These are phyloP conservation scores for Galerina marginata DNA, from an alignment of 768 basidiomycete species.

Conservation along the genomic window DNA sequence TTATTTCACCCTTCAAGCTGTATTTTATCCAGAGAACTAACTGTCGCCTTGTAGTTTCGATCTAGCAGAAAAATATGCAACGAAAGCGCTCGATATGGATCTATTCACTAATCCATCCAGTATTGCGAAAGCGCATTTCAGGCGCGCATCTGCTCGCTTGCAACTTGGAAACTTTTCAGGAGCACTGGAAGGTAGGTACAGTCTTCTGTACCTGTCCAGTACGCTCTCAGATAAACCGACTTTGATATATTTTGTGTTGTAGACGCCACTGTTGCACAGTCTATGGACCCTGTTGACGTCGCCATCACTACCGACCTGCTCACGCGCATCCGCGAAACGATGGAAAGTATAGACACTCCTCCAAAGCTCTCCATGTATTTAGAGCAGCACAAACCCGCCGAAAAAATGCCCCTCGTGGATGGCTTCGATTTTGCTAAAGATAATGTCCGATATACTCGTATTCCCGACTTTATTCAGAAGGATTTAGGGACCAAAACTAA, in stretches of 20 bases:
- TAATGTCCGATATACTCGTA: not conserved
- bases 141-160: conserved; percentile 1
- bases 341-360: not conserved
- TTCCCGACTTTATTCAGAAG: not conserved
- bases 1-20: not conserved
- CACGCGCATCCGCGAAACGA: not conserved
- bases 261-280: not conserved
- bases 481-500: not conserved
- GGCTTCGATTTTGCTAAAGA: not conserved
- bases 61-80: conserved; percentile 5
- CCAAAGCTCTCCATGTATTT: not conserved
- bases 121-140: conserved; percentile 2
- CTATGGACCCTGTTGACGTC: not conserved
- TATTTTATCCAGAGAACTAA: not conserved
- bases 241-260: not conserved
- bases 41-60: not conserved
- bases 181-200: conserved; percentile 1
- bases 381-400: not conserved
- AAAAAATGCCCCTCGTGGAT: not conserved
- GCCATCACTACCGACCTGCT: not conserved
- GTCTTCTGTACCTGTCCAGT: not conserved
- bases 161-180: conserved; percentile 9
- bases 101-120: conserved; percentile 1
- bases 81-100: conserved; percentile 5
- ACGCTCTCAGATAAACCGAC: no score